Evolutionary conservation across 257 asterid species (phyloP).

Genomic region (Solanum commersonii): DNA sequence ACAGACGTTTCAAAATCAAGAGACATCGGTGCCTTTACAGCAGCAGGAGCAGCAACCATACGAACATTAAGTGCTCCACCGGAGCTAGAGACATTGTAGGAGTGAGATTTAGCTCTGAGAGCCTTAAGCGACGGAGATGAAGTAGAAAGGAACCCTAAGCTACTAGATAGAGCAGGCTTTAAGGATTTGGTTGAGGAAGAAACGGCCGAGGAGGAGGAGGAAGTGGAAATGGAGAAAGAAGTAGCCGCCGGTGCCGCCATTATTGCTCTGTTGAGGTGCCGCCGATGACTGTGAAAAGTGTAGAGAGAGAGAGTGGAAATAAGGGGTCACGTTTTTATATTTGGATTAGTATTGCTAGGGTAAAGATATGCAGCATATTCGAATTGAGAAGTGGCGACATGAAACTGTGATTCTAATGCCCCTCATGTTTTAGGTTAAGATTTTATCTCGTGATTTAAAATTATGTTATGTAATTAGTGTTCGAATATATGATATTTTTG

Average conservation of each 20-base stretch:
- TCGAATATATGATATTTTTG: fast-evolving
- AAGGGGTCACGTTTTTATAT: neutral
- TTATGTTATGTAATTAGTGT: too few species aligned
- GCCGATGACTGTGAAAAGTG: neutral
- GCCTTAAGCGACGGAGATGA: slow-evolving; percentile 38
- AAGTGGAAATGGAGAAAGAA: slow-evolving; percentile 12
- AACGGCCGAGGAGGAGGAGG: slow-evolving; percentile 15
- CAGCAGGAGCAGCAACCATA: slow-evolving; percentile 47
- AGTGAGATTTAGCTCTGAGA: slow-evolving; percentile 25
- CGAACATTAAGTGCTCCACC: slow-evolving; percentile 47
- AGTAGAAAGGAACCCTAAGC: slow-evolving; percentile 46
- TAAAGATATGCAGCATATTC: neutral
- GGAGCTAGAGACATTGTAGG: slow-evolving; percentile 6
- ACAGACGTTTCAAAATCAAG: slow-evolving; percentile 76
- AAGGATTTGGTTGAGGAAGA: slow-evolving; percentile 12
- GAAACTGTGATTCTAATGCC: neutral
- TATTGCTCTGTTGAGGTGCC: slow-evolving; percentile 16
- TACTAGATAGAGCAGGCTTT: slow-evolving; percentile 11
- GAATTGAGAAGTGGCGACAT: neutral
- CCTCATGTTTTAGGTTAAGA: neutral
- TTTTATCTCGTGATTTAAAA: too few species aligned
- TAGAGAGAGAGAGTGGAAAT: neutral
- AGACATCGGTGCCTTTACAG: slow-evolving; percentile 30
- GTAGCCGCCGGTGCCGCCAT: slow-evolving; percentile 53
- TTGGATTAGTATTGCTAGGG: neutral